Base-by-base conservation (phyloP, 495 filamentous ascomycete genomes). In the Lepraria neglecta region DNA sequence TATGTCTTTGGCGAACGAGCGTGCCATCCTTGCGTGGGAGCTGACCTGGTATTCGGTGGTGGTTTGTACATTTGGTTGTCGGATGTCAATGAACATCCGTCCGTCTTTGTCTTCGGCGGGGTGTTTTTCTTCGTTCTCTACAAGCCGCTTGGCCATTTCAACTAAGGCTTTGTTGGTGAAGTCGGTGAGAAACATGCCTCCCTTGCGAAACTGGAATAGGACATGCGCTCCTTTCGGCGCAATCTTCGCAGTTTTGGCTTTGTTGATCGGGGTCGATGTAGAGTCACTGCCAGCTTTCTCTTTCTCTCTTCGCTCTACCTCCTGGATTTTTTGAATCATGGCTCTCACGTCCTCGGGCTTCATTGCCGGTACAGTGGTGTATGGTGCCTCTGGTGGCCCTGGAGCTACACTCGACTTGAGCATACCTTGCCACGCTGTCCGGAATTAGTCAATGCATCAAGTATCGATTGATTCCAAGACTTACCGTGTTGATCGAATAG, bases 181-280 rank as follows among this genome's bases (percentile, higher is more conserved):
- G 3, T 58, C 55, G n/a, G 40, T 45, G 21, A 58, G 55, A 58
- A 45, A 58, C 42, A 44, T 58, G 21, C 55, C 55, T 21, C 55
- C 55, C 28, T 44, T 58, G 21, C 44, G 42, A n/a, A 58, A 58
- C 17, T 58, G 55, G 14, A 58, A 38, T 31, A 58, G 42, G 15
- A 58, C 55, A 12, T 58, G 33, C 9, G 38, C 42, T 9, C 30
- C 55, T 30, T 42, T 38, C 9, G 35, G 21, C 3, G 24, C 14
- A 10, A 30, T 19, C 14, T 45, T 35, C 6, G 24, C 21, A 17
- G 30, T 7, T 5, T n/a, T 15, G 1, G 40, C 15, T 45, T 19
- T 17, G 0, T 6, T 30, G 11, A 11, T 30, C 4, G 31, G 17
- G 17, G 17, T 33, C 9, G 42, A n/a, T 28, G 6, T 14, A 9